These are phyloP conservation scores for Austroboletus festivus DNA, from an alignment of 768 basidiomycete species.

Conservation along the genomic window DNA sequence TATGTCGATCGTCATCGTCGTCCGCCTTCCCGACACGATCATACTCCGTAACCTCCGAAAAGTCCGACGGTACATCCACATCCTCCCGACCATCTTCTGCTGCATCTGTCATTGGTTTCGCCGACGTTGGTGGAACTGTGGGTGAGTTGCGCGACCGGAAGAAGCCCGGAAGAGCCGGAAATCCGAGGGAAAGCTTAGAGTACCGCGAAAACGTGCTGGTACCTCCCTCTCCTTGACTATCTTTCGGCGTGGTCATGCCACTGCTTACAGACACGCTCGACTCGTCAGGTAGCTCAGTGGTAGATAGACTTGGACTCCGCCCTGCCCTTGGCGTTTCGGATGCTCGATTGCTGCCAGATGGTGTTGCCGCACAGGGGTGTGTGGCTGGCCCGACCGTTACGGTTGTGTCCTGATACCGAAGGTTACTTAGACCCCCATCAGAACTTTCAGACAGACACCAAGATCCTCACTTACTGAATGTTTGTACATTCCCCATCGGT, in stretches of 20 bases:
- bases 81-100: slow-evolving; percentile 17
- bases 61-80: slow-evolving; percentile 3
- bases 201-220: slow-evolving; percentile 26
- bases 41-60: slow-evolving; percentile 8
- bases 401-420: slow-evolving; percentile 20
- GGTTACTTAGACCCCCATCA: slow-evolving; percentile 17
- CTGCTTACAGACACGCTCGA: slow-evolving; percentile 46
- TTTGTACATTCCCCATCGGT: slow-evolving; percentile 62
- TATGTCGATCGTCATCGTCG: slow-evolving; percentile 45
- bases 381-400: slow-evolving; percentile 24
- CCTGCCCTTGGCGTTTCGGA: slow-evolving; percentile 29
- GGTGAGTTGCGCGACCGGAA: slow-evolving; percentile 61
- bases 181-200: slow-evolving; percentile 48
- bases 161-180: slow-evolving; percentile 63
- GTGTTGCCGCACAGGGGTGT: slow-evolving; percentile 20
- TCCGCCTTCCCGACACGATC: slow-evolving; percentile 13
- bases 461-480: slow-evolving; percentile 40
- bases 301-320: slow-evolving; percentile 10
- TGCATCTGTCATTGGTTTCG: slow-evolving; percentile 20
- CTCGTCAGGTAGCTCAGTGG: slow-evolving; percentile 30
- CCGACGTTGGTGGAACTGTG: slow-evolving; percentile 25
- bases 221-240: slow-evolving; percentile 33
- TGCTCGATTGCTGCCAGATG: slow-evolving; percentile 6
- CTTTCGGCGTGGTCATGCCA: slow-evolving; percentile 58
- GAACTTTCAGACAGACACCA: slow-evolving; percentile 2